Percentiles rank a stretch among this genome's conserved stretches.
Conservation (phyloP, 2,329 filamentous ascomycete genomes). For the Microsporum ferrugineum region DNA sequence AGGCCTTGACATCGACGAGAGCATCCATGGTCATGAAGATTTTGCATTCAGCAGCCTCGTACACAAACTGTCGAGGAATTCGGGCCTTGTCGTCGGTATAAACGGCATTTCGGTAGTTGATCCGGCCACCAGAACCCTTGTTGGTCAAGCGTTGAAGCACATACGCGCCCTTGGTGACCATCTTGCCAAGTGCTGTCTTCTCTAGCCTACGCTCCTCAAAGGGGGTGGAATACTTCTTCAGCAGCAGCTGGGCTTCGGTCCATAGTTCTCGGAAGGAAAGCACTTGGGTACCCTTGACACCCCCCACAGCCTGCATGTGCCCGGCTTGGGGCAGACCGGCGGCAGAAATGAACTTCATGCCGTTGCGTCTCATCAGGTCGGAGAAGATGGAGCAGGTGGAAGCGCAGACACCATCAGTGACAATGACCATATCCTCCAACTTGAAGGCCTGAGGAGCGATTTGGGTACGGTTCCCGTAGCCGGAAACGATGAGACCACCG, state of each 20-base stretch:
- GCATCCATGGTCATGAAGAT: constrained; percentile 48
- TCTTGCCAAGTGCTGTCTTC: constrained; percentile 11
- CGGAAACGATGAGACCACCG: constrained; percentile 23
- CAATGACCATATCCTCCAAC: constrained; percentile 28
- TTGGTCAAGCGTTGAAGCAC: constrained; percentile 10
- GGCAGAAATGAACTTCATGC: constrained; percentile 46
- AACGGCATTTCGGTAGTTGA: constrained; percentile 39
- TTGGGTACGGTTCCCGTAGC: constrained; percentile 20
- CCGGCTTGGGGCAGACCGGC: constrained; percentile 47
- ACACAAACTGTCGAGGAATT: constrained; percentile 49
- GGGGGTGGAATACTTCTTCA: constrained; percentile 1
- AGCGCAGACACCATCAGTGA: constrained; percentile 47
- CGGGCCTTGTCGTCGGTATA: constrained; percentile 33
- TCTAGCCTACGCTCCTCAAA: constrained; percentile 10
- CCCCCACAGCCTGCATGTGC: constrained; percentile 55
- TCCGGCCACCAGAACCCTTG: constrained; percentile 21
- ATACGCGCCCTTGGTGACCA: constrained; percentile 10
- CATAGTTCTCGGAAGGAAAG: constrained; percentile 21
- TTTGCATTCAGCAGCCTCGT: constrained; percentile 50
- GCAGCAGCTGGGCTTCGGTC: not conserved
- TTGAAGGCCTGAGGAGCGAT: constrained; percentile 20
- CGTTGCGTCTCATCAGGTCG: constrained; percentile 43
- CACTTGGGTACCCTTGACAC: constrained; percentile 44
- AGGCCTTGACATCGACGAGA: constrained; percentile 38
- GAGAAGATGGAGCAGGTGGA: constrained; percentile 51